Percentiles rank a stretch among this genome's conserved stretches.
Evolutionary conservation across 495 filamentous ascomycete genomes (phyloP).

Genomic region (Penicillium paxilli): DNA sequence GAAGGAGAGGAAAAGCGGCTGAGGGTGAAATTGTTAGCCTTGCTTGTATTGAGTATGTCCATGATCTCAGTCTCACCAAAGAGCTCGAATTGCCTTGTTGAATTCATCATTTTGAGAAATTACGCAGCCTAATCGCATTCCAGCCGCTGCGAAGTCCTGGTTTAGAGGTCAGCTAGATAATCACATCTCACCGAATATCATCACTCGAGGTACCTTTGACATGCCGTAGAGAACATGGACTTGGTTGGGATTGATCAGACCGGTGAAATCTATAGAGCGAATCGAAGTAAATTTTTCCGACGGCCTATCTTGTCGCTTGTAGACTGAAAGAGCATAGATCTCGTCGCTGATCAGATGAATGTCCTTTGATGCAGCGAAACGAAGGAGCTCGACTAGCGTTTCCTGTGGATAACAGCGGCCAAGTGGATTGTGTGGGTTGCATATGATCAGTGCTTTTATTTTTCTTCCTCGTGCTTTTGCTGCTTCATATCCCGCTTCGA

Average conservation of each 20-base stretch:
- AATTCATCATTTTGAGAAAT: neutral
- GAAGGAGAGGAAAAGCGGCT: neutral
- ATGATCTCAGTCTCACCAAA: neutral
- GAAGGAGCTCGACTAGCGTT: slow-evolving; percentile 45
- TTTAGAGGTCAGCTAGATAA: neutral
- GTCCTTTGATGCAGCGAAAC: slow-evolving; percentile 51
- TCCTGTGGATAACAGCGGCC: slow-evolving; percentile 56
- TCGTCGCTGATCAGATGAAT: slow-evolving; percentile 66
- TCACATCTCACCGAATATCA: neutral
- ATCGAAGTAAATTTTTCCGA: slow-evolving; percentile 32
- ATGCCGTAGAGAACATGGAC: slow-evolving; percentile 64
- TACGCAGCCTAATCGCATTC: neutral
- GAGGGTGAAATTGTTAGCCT: no score
- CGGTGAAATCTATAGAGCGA: slow-evolving; percentile 45
- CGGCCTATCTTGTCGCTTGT: slow-evolving; percentile 31
- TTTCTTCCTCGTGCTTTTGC: slow-evolving; percentile 22
- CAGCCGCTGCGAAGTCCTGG: neutral
- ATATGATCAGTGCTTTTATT: slow-evolving; percentile 53
- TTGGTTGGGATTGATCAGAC: slow-evolving; percentile 47
- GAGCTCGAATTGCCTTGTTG: neutral
- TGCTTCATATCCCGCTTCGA: neutral
- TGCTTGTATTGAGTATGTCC: neutral
- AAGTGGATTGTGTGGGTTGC: slow-evolving; percentile 63
- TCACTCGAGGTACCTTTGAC: neutral
- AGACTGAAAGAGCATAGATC: slow-evolving; percentile 60